These are phyloP conservation scores for Lasiodiplodia sp. DNA, from an alignment of 2,329 filamentous ascomycete species.

Conservation along the genomic window DNA sequence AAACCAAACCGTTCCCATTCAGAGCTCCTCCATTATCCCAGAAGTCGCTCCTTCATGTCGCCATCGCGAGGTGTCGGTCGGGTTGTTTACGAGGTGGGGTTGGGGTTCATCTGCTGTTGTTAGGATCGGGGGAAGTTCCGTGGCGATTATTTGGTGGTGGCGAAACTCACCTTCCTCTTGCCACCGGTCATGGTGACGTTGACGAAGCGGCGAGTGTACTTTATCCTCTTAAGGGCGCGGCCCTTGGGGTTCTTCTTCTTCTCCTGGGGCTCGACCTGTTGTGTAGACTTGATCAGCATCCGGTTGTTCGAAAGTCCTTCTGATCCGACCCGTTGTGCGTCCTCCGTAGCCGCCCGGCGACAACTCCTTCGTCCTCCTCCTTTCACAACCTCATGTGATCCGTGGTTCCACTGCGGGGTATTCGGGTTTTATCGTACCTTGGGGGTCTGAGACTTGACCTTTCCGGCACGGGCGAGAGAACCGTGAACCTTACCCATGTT, in stretches of 20 bases:
- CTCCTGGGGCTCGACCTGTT: constrained; percentile 85
- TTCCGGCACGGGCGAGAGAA: constrained; percentile 93
- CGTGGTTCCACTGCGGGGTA: constrained; percentile 36
- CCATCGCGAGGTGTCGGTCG: constrained; percentile 11
- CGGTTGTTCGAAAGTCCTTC: not conserved
- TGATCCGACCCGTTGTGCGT: constrained; percentile 37
- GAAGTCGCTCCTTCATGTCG: constrained; percentile 26
- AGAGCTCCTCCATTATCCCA: constrained; percentile 30
- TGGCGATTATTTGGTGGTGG: constrained; percentile 35
- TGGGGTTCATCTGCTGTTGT: constrained; percentile 78
- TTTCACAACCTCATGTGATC: constrained; percentile 39
- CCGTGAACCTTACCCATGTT: constrained; percentile 94
- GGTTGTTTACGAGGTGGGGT: constrained; percentile 71
- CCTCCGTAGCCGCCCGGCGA: constrained; percentile 5
- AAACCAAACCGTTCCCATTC: constrained; percentile 16
- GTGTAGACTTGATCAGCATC: constrained; percentile 22
- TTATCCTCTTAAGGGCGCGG: constrained; percentile 94
- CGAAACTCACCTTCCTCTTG: constrained; percentile 86
- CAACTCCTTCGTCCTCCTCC: constrained; percentile 12
- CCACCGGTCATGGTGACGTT: constrained; percentile 97
- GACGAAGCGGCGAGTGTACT: constrained; percentile 97
- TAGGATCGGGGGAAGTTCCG: constrained; percentile 2
- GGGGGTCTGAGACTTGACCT: constrained; percentile 96
- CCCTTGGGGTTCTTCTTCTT: constrained; percentile 98
- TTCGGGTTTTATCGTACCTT: constrained; percentile 68